These are phyloP conservation scores for Tuber calosporum DNA, from an alignment of 495 filamentous ascomycete species.

Conservation along the genomic window DNA sequence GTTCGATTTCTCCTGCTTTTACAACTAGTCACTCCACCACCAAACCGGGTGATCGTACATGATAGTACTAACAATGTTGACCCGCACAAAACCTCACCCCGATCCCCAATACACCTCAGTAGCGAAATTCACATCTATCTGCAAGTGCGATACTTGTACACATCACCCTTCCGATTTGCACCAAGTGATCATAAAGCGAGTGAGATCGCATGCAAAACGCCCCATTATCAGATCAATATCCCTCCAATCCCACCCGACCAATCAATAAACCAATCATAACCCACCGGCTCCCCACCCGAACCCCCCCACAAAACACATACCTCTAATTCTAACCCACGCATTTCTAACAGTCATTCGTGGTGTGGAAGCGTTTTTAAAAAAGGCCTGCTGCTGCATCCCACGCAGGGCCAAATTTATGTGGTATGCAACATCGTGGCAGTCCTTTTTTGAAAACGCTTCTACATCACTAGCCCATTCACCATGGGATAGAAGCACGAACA, in stretches of 20 bases:
- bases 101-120: neutral
- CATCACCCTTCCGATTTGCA: neutral
- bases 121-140: neutral
- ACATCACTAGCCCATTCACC: too few relatives aligned
- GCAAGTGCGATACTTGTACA: too few relatives aligned
- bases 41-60: neutral
- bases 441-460: too few relatives aligned
- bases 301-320: too few relatives aligned
- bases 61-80: neutral
- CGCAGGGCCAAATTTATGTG: too few relatives aligned
- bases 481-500: too few relatives aligned
- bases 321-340: too few relatives aligned
- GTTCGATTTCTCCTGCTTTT: too few relatives aligned
- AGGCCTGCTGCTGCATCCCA: too few relatives aligned
- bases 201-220: neutral
- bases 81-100: neutral
- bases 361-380: too few relatives aligned
- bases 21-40: neutral
- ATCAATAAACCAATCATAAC: neutral
- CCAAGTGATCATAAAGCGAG: neutral
- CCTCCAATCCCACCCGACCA: neutral
- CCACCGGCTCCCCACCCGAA: neutral
- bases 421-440: too few relatives aligned
- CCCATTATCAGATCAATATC: neutral
- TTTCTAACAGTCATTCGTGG: too few relatives aligned